Percentiles rank a stretch among this genome's conserved stretches.
Conservation (phyloP, 768 basidiomycete species). For the Melanogaster broomeanus region DNA sequence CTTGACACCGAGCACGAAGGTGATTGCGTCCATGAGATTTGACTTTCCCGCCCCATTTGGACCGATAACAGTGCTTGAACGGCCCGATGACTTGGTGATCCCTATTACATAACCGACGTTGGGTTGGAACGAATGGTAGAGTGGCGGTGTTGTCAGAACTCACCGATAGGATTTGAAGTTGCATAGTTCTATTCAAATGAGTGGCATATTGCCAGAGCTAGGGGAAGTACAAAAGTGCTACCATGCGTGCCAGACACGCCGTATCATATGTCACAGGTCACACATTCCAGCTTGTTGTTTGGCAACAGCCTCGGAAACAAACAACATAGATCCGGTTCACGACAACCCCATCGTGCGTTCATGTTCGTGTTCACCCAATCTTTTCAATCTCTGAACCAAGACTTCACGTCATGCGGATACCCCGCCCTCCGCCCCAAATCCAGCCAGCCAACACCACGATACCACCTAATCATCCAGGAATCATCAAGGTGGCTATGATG, state of each 20-base stretch:
- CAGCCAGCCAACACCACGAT: no score
- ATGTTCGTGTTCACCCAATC: no score
- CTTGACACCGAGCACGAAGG: slow-evolving; percentile 96
- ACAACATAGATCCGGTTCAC: no score
- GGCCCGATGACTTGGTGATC: slow-evolving; percentile 88
- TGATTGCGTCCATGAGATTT: slow-evolving; percentile 99
- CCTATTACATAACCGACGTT: slow-evolving; percentile 38
- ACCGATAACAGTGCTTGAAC: slow-evolving; percentile 91
- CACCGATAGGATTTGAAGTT: slow-evolving; percentile 97
- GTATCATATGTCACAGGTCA: slow-evolving; percentile 20
- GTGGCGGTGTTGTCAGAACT: slow-evolving; percentile 8
- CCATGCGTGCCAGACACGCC: slow-evolving; percentile 25
- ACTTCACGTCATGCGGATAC: no score
- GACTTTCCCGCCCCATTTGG: slow-evolving; percentile 99
- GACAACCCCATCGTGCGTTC: no score
- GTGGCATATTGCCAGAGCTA: slow-evolving; percentile 59
- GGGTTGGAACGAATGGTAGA: background rate
- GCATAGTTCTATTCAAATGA: slow-evolving; percentile 83
- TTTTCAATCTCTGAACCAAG: no score
- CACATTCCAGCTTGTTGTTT: background rate
- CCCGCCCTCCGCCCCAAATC: no score
- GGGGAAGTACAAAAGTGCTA: slow-evolving; percentile 15
- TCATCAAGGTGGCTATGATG: no score
- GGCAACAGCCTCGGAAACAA: background rate
- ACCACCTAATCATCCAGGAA: no score